Evolutionary conservation across 2,329 filamentous ascomycete genomes (phyloP).

Genomic region (Thermothelomyces thermophilus): DNA sequence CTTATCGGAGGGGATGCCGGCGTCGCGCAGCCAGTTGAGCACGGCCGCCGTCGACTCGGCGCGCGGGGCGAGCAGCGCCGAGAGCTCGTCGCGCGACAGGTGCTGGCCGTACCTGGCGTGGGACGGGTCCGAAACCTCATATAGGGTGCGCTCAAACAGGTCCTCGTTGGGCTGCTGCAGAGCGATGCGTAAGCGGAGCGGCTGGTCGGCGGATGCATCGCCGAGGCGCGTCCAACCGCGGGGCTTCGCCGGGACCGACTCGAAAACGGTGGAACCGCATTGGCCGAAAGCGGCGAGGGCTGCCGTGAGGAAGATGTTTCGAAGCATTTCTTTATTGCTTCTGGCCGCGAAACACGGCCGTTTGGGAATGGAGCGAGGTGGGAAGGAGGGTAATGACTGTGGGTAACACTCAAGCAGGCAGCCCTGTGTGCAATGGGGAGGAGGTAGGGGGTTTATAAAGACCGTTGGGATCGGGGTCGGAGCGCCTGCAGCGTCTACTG

Average conservation of each 20-base stretch:
- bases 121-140: constrained; percentile 54
- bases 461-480: too few relatives aligned
- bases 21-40: constrained; percentile 46
- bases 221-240: constrained; percentile 33
- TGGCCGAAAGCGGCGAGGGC: constrained; percentile 12
- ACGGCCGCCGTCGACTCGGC: constrained; percentile 43
- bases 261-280: constrained; percentile 16
- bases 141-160: constrained; percentile 49
- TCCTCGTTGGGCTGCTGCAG: constrained; percentile 36
- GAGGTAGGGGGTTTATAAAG: too few relatives aligned
- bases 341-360: background rate
- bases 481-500: too few relatives aligned
- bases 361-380: background rate
- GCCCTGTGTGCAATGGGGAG: too few relatives aligned
- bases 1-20: constrained; percentile 37
- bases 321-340: constrained; percentile 1
- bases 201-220: constrained; percentile 31
- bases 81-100: constrained; percentile 52
- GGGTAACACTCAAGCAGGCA: too few relatives aligned
- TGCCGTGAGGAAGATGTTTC: constrained; percentile 1
- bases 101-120: constrained; percentile 54
- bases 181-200: constrained; percentile 42
- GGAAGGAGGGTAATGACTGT: background rate
- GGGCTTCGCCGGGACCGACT: constrained; percentile 29
- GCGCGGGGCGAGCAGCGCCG: constrained; percentile 44